These are phyloP conservation scores for Hyparrhenia diplandra DNA, from an alignment of 176 grass and related monocot species.

Conservation along the genomic window DNA sequence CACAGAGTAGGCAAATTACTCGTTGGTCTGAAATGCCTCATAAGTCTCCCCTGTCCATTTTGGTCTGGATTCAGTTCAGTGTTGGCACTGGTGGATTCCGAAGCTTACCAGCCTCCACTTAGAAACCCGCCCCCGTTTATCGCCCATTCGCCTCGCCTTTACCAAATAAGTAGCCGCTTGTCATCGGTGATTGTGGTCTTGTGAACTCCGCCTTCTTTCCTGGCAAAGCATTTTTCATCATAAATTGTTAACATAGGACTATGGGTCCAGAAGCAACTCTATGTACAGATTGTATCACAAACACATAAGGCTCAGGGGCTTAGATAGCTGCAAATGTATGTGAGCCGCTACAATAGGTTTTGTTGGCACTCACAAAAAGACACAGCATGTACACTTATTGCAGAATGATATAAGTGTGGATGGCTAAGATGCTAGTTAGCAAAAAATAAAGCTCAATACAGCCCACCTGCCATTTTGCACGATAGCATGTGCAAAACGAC, in stretches of 20 bases:
- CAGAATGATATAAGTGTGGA: background rate
- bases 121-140: too few species aligned
- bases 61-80: too few species aligned
- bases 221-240: slow-evolving; percentile 4
- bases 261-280: background rate
- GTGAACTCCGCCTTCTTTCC: slow-evolving; percentile 89
- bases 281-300: background rate
- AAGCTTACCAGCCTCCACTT: too few species aligned
- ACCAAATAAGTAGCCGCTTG: too few species aligned
- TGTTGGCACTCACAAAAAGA: background rate
- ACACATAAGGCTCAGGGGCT: background rate
- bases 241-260: background rate
- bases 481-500: background rate
- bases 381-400: background rate
- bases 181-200: slow-evolving; percentile 77
- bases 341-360: too few species aligned
- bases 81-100: too few species aligned
- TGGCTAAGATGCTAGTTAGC: background rate
- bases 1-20: too few species aligned
- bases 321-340: too few species aligned
- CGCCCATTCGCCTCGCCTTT: too few species aligned
- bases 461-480: background rate
- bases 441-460: background rate
- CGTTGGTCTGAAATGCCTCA: too few species aligned
- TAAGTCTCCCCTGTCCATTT: too few species aligned